Base-by-base conservation (phyloP, 345 rosid species). In the Garcia nutans region DNA sequence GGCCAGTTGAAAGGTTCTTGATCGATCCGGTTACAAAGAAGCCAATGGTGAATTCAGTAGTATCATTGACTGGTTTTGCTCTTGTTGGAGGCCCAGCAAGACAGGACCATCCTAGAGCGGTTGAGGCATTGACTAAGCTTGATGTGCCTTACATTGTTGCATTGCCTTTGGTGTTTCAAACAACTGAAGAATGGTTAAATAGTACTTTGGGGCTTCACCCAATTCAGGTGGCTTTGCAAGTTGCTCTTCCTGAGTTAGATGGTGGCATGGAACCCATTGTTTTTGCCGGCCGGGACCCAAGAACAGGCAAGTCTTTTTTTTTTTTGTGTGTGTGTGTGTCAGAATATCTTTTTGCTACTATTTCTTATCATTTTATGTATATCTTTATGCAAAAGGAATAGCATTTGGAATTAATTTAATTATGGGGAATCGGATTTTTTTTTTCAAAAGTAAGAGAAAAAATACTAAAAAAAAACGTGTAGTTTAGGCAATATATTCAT, bases 221-320 rank as follows among this genome's bases (percentile, higher is more conserved):
- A 1, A 96, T 96, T 79, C 98, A 96, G 86, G 99, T 96, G n/a
- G 98, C 99, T 78, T 80, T 96, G 66, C 98, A 96, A 79, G 99
- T 96, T 80, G 98, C 99, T 73, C 93, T 96, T 26, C 99, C 99
- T 1, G 98, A 96, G 88, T 90, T 96, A 54, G 99, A 93, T 82
- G 99, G 99, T 52, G 99, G 94, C 61, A 93, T 96, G 99, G 97
- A 93, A 79, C 99, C 97, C 22, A 96, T 96, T 55, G 99, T 96
- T 70, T 96, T 93, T 6, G 93, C 99, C 5, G 98, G 99, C 64
- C 94, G 99, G 67, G 99, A 96, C 83, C 99, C 99, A 54, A 88
- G 96, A 89, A 87, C 91, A 76, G 99, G 99, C 85, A 81, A 86
- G 87, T 78, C 22, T 31, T 64, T 13, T 37, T 75, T 65, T 47